Conservation (phyloP, 2,329 filamentous ascomycete species). For the Pseudopithomyces maydicus region DNA sequence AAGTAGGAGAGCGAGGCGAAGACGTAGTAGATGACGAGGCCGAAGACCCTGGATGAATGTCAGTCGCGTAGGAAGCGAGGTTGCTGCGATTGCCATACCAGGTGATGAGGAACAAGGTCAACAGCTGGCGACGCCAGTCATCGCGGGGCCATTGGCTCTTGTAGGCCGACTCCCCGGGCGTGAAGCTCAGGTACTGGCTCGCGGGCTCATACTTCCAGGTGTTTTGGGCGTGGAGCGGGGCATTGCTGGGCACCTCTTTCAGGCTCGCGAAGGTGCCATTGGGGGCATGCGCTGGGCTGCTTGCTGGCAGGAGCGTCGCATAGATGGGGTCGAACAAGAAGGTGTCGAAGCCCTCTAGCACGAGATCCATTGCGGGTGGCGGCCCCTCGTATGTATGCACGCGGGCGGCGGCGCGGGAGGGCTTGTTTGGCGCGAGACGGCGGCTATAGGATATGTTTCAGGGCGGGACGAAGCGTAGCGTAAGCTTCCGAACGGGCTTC, state of each 20-base stretch:
- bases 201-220: slow-evolving; percentile 73
- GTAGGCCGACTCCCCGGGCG: slow-evolving; percentile 78
- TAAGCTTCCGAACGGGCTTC: not conserved
- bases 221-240: slow-evolving; percentile 28
- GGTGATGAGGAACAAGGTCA: slow-evolving; percentile 81
- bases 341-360: slow-evolving; percentile 83
- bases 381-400: too few species aligned
- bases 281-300: slow-evolving; percentile 52
- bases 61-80: slow-evolving; percentile 4
- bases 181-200: slow-evolving; percentile 69
- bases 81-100: slow-evolving; percentile 62
- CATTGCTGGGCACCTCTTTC: slow-evolving; percentile 43
- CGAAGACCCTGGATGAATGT: slow-evolving; percentile 73
- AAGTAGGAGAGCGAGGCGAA: slow-evolving; percentile 83
- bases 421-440: not conserved
- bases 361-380: slow-evolving; percentile 77
- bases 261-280: slow-evolving; percentile 64
- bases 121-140: slow-evolving; percentile 73
- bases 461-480: not conserved
- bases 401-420: slow-evolving; percentile 13
- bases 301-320: slow-evolving; percentile 67
- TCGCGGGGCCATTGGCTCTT: slow-evolving; percentile 78
- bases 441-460: not conserved
- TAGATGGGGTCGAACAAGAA: slow-evolving; percentile 82
- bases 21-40: slow-evolving; percentile 80